Percentiles rank a stretch among this genome's conserved stretches.
These are phyloP conservation scores for Colletotrichum sp. DNA, from an alignment of 2,329 filamentous ascomycete genomes.

Conservation along the genomic window DNA sequence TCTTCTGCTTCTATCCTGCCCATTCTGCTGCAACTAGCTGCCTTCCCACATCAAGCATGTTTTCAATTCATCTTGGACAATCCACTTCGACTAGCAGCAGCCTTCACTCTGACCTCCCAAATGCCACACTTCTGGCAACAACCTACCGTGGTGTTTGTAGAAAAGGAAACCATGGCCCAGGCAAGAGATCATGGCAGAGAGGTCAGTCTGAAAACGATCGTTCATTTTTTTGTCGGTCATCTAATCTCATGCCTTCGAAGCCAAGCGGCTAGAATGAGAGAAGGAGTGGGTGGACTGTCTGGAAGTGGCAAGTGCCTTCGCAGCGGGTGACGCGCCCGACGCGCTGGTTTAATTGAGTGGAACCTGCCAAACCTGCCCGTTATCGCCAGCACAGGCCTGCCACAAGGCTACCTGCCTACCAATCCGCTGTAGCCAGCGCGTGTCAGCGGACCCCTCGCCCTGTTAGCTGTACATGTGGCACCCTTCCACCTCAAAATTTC, in stretches of 20 bases:
- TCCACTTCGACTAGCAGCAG: not conserved
- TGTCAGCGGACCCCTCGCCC: conserved; percentile 2
- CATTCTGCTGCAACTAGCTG: not conserved
- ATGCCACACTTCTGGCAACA: not conserved
- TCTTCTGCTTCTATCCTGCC: not conserved
- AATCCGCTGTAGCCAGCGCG: conserved; percentile 1
- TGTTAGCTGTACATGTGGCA: not conserved
- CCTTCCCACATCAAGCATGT: not conserved
- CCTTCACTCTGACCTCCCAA: not conserved
- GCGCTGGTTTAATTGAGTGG: conserved; percentile 16
- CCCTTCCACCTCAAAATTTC: not conserved
- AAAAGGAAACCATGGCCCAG: not conserved
- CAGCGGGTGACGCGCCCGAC: not conserved
- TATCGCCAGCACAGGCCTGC: not conserved
- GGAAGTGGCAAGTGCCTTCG: not conserved
- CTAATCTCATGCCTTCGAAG: not conserved
- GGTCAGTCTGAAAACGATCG: not conserved
- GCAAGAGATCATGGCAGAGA: not conserved
- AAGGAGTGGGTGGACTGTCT: not conserved
- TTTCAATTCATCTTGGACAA: not conserved
- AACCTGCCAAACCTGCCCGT: not conserved
- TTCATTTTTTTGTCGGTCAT: not conserved
- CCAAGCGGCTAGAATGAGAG: not conserved
- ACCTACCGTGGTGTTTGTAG: not conserved
- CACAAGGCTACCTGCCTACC: not conserved